Conservation (phyloP, 2,329 filamentous ascomycete species). For the Pseudodiploospora longispora region DNA sequence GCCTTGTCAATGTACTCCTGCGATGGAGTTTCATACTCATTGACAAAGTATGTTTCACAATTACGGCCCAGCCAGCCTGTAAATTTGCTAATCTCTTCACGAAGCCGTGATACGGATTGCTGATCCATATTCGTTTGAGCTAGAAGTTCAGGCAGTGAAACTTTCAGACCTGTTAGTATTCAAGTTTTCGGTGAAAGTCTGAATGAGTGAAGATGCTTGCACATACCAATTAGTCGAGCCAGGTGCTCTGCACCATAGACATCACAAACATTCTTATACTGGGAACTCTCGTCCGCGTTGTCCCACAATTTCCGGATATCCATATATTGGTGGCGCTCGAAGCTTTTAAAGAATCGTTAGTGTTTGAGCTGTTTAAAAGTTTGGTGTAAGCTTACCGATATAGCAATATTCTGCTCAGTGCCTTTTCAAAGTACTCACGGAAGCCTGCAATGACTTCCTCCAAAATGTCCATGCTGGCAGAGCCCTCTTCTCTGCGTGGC, state of each 20-base stretch:
- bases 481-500: slow-evolving; percentile 55
- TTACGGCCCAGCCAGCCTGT: slow-evolving; percentile 77
- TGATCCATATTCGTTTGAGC: slow-evolving; percentile 98
- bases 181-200: background rate
- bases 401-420: slow-evolving; percentile 77
- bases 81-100: slow-evolving; percentile 83
- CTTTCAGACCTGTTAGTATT: slow-evolving; percentile 34
- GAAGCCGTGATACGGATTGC: slow-evolving; percentile 78
- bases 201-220: background rate
- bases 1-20: slow-evolving; percentile 66
- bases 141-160: slow-evolving; percentile 84
- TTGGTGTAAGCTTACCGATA: slow-evolving; percentile 51
- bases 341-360: slow-evolving; percentile 43
- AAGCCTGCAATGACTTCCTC: slow-evolving; percentile 83
- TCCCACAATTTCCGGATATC: slow-evolving; percentile 67
- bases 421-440: slow-evolving; percentile 90
- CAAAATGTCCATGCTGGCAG: slow-evolving; percentile 72
- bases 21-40: slow-evolving; percentile 64
- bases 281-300: slow-evolving; percentile 50
- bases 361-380: background rate
- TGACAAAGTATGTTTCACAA: slow-evolving; percentile 67
- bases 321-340: slow-evolving; percentile 83
- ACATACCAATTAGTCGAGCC: slow-evolving; percentile 75
- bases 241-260: slow-evolving; percentile 93
- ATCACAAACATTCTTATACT: slow-evolving; percentile 66